phyloP scores from a whole-genome alignment of 768 basidiomycete species.

The Psilocybe azurescens region DNA sequence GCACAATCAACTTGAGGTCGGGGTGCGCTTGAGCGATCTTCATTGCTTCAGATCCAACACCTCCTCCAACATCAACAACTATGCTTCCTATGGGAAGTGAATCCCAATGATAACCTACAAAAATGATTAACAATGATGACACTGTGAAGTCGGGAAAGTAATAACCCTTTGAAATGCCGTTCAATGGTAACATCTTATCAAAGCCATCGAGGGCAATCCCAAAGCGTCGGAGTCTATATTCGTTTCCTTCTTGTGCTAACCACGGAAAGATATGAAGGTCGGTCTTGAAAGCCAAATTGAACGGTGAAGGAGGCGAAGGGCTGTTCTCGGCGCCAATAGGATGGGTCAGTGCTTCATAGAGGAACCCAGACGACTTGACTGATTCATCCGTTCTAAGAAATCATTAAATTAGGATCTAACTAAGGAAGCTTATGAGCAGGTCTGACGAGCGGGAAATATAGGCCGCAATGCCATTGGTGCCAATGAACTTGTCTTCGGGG shows the following conservation, averaged over 20 bases:
- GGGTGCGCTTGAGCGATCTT: slow-evolving; percentile 23
- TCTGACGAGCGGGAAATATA: slow-evolving; percentile 9
- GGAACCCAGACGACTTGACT: slow-evolving; percentile 15
- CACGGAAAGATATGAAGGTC: slow-evolving; percentile 26
- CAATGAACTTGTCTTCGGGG: slow-evolving; percentile 18
- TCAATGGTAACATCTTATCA: slow-evolving; percentile 13
- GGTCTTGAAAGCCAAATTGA: slow-evolving; percentile 25
- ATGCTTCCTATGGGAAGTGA: slow-evolving; percentile 22
- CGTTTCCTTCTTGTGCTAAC: slow-evolving; percentile 25
- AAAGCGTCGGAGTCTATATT: slow-evolving; percentile 30
- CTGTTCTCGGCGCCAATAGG: slow-evolving; percentile 3
- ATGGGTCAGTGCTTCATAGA: slow-evolving; percentile 28
- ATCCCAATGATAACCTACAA: slow-evolving; percentile 31
- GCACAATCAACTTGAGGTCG: slow-evolving; percentile 28
- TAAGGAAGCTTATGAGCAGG: too few relatives aligned
- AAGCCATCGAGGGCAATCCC: slow-evolving; percentile 29
- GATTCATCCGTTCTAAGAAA: slow-evolving; percentile 12
- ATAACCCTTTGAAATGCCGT: slow-evolving; percentile 23
- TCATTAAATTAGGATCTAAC: neutral
- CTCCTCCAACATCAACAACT: slow-evolving; percentile 37
- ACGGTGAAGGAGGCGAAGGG: neutral
- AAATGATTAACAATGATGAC: neutral
- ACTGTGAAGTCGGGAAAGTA: neutral
- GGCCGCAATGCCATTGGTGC: slow-evolving; percentile 12
- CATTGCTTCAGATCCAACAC: slow-evolving; percentile 30